A percentile compares a stretch with the other conserved stretches of the same genome.
These are phyloP conservation scores for Apium graveolens DNA, from an alignment of 129 eudicot species.

Conservation along the genomic window DNA sequence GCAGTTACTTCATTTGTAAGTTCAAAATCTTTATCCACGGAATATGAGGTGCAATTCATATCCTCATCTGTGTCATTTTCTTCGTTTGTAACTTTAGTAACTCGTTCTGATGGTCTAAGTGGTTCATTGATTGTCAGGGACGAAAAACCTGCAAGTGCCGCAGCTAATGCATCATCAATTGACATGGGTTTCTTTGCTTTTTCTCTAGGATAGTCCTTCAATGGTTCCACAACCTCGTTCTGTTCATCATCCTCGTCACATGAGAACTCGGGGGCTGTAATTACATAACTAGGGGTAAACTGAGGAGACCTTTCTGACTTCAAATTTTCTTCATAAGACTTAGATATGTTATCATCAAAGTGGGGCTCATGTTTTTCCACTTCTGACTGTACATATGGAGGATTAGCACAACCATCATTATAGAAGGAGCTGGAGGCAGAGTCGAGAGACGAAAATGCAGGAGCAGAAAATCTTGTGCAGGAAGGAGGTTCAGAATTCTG, in stretches of 20 bases:
- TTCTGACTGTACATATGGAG: constrained; percentile 25
- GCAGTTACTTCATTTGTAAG: constrained; percentile 16
- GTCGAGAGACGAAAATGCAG: constrained; percentile 35
- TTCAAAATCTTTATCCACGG: constrained; percentile 28
- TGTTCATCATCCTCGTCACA: constrained; percentile 51
- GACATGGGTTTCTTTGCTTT: constrained; percentile 42
- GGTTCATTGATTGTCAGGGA: constrained; percentile 21
- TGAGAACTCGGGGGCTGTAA: constrained; percentile 41
- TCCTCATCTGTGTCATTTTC: constrained; percentile 14
- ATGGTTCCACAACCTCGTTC: constrained; percentile 25
- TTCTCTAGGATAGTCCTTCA: constrained; percentile 21
- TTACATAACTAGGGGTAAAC: constrained; percentile 37
- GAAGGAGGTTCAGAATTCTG: constrained; percentile 20
- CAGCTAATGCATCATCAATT: constrained; percentile 75
- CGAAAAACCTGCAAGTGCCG: constrained; percentile 72
- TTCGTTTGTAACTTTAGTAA: constrained; percentile 2
- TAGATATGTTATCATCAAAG: constrained; percentile 9
- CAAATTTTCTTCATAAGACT: constrained; percentile 16
- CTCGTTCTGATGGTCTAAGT: constrained; percentile 9
- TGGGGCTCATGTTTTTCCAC: constrained; percentile 24
- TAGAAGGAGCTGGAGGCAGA: constrained; percentile 36
- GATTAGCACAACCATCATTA: constrained; percentile 23
- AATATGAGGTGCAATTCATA: constrained; percentile 14
- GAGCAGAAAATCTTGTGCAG: constrained; percentile 31
- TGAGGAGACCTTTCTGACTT: constrained; percentile 17